phyloP scores from a whole-genome alignment of 2,329 filamentous ascomycete species.

The Colletotrichum acutatum region DNA sequence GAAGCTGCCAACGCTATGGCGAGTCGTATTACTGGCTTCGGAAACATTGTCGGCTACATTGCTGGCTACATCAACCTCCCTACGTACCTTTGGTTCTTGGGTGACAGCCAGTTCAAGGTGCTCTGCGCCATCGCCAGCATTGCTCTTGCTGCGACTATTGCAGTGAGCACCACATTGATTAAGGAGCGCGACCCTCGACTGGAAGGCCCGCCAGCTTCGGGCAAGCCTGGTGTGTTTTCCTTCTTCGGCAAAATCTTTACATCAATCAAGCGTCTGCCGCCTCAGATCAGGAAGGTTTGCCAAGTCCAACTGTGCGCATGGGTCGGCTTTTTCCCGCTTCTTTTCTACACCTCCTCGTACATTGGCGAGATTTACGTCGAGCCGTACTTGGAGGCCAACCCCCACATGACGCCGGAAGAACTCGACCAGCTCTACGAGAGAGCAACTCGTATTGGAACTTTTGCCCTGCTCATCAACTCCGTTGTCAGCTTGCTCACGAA shows the following conservation, averaged over 20 bases:
- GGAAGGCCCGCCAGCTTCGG: slow-evolving; percentile 70
- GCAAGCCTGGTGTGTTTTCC: slow-evolving; percentile 73
- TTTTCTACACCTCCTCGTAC: slow-evolving; percentile 96
- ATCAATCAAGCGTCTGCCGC: slow-evolving; percentile 82
- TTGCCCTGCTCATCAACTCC: slow-evolving; percentile 89
- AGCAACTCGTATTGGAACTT: slow-evolving; percentile 87
- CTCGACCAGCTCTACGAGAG: slow-evolving; percentile 85
- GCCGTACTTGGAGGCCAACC: slow-evolving; percentile 80
- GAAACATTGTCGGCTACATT: slow-evolving; percentile 91
- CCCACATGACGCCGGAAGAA: slow-evolving; percentile 79
- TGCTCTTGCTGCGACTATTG: slow-evolving; percentile 74
- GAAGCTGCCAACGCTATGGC: slow-evolving; percentile 96
- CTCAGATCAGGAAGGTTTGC: slow-evolving; percentile 85
- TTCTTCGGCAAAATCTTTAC: slow-evolving; percentile 85
- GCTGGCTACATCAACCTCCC: slow-evolving; percentile 88
- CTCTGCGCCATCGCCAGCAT: slow-evolving; percentile 88
- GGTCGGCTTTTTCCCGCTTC: slow-evolving; percentile 95
- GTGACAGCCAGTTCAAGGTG: slow-evolving; percentile 91
- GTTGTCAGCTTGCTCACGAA: slow-evolving; percentile 86
- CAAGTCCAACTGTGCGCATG: slow-evolving; percentile 86
- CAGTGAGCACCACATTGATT: slow-evolving; percentile 76
- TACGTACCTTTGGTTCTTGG: slow-evolving; percentile 79
- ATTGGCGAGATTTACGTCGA: slow-evolving; percentile 93
- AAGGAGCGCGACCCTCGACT: slow-evolving; percentile 83
- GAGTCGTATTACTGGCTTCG: slow-evolving; percentile 84